These are phyloP conservation scores for Backusella westeae DNA, from an alignment of 192 early-diverging fungal genomes.

Conservation along the genomic window DNA sequence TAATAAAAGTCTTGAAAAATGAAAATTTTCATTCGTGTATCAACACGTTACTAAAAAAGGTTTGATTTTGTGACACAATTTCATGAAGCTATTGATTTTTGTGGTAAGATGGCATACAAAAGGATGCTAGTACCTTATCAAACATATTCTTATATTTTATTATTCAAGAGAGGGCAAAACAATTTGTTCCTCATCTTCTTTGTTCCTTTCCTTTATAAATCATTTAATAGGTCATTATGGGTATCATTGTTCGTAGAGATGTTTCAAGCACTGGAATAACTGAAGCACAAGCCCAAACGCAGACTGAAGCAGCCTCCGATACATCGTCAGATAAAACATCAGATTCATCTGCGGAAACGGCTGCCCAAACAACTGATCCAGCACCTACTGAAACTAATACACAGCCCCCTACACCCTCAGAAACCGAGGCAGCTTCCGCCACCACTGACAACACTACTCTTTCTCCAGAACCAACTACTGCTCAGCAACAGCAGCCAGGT, in stretches of 20 bases:
- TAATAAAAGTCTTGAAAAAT: neutral
- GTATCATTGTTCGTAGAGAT: neutral
- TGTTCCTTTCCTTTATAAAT: neutral
- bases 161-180: neutral
- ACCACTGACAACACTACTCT: neutral
- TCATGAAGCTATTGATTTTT: constrained; percentile 2
- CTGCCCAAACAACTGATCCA: neutral
- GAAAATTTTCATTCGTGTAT: neutral
- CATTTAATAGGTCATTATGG: neutral
- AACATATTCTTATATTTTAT: neutral
- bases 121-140: neutral
- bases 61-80: neutral
- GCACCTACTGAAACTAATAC: neutral
- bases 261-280: neutral
- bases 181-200: neutral
- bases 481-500: neutral
- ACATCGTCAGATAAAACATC: neutral
- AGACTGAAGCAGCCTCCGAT: neutral
- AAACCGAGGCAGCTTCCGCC: neutral
- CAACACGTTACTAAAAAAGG: neutral
- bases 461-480: neutral
- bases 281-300: neutral
- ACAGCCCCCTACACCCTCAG: neutral
- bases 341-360: neutral
- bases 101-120: neutral